These are phyloP conservation scores for Lanzia echinophila DNA, from an alignment of 2,329 filamentous ascomycete species.

Conservation along the genomic window DNA sequence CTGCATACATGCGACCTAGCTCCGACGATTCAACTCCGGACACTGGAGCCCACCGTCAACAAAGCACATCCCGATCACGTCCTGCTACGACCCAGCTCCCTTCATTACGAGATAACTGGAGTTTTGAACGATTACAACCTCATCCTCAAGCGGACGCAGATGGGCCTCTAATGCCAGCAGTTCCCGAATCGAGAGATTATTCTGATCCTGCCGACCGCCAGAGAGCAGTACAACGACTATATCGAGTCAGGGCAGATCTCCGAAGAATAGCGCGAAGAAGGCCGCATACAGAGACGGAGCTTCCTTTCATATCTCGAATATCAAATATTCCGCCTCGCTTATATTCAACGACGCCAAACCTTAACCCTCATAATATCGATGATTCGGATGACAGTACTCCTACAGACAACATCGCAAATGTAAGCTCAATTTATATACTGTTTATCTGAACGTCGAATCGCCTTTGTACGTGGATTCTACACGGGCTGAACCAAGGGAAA, in stretches of 20 bases:
- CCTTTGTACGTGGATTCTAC: not conserved
- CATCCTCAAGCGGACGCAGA: conserved; percentile 10
- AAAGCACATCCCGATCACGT: not conserved
- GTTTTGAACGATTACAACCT: conserved; percentile 17
- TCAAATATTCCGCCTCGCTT: conserved; percentile 12
- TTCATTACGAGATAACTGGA: conserved; percentile 15
- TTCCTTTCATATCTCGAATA: conserved; percentile 14
- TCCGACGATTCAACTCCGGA: not conserved
- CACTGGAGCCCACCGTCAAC: not conserved
- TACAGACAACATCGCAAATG: not conserved
- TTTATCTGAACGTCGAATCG: not conserved
- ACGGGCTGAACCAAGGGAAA: not conserved
- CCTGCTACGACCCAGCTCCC: not conserved
- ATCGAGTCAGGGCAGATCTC: conserved; percentile 17
- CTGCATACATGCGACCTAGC: not conserved
- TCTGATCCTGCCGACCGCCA: conserved; percentile 8
- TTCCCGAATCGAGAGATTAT: conserved; percentile 23
- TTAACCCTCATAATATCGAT: not conserved
- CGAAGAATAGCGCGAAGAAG: conserved; percentile 19
- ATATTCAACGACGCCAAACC: conserved; percentile 14
- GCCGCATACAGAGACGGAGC: conserved; percentile 19
- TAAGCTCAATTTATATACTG: not conserved
- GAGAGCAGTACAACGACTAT: conserved; percentile 17
- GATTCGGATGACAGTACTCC: not conserved
- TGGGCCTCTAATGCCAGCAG: conserved; percentile 25